Conservation (phyloP, 495 filamentous ascomycete genomes). For the Aspergillus nidulans region DNA sequence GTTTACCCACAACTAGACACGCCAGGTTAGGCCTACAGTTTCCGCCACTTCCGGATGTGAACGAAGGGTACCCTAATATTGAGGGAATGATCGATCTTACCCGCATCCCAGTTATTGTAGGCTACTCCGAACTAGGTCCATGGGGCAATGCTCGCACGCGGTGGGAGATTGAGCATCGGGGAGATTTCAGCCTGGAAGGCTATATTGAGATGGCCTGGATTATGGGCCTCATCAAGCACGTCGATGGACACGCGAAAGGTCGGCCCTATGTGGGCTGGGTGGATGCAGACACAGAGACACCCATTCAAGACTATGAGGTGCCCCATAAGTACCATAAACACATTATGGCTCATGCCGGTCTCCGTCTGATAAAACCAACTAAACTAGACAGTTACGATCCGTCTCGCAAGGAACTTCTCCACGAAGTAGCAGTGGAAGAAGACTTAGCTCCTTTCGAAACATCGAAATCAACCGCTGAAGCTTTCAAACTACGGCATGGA, state of each 20-base stretch:
- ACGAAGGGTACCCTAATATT: constrained; percentile 33
- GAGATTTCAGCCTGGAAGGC: constrained; percentile 95
- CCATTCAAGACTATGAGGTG: constrained; percentile 93
- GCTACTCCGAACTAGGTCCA: constrained; percentile 92
- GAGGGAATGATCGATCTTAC: constrained; percentile 98
- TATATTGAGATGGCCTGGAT: constrained; percentile 99
- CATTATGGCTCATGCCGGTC: constrained; percentile 92
- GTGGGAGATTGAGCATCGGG: constrained; percentile 98
- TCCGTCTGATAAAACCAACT: constrained; percentile 93
- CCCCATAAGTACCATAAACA: constrained; percentile 92
- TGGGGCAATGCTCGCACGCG: constrained; percentile 97
- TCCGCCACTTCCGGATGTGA: constrained; percentile 56
- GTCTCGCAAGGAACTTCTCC: constrained; percentile 92
- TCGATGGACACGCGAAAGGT: constrained; percentile 93
- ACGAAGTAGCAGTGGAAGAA: constrained; percentile 93
- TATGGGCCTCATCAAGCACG: constrained; percentile 98
- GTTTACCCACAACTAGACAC: constrained; percentile 58
- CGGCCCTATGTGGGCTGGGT: constrained; percentile 96
- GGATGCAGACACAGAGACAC: constrained; percentile 85
- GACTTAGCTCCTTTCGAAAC: constrained; percentile 95
- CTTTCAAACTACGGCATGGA: constrained; percentile 93
- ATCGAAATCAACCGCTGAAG: constrained; percentile 90
- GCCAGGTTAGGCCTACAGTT: constrained; percentile 95
- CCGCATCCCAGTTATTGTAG: constrained; percentile 93
- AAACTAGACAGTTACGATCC: constrained; percentile 93